Percentiles rank a stretch among this genome's conserved stretches.
These are phyloP conservation scores for Darksidea phi DNA, from an alignment of 495 filamentous ascomycete genomes.

Conservation along the genomic window DNA sequence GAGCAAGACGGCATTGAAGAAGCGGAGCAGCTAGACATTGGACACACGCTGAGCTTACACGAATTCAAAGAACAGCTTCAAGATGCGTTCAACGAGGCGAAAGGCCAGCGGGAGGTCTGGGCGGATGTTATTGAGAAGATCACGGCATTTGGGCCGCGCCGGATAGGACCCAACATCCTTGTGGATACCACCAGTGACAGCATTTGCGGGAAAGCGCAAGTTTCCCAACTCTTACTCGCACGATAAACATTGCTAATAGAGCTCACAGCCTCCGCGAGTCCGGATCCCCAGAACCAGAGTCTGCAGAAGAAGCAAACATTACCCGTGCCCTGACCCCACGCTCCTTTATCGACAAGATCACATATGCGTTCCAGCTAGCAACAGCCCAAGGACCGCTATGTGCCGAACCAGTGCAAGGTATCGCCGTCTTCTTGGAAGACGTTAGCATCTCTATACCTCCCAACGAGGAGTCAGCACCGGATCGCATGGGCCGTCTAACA, in stretches of 20 bases:
- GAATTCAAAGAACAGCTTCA: slow-evolving; percentile 75
- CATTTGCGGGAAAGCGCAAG: slow-evolving; percentile 73
- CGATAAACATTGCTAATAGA: slow-evolving; percentile 26
- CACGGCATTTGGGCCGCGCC: slow-evolving; percentile 80
- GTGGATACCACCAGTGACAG: slow-evolving; percentile 76
- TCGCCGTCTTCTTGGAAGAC: slow-evolving; percentile 88
- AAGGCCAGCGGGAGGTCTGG: slow-evolving; percentile 72
- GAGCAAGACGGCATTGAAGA: slow-evolving; percentile 43
- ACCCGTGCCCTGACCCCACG: slow-evolving; percentile 59
- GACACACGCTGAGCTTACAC: slow-evolving; percentile 59
- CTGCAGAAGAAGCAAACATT: neutral
- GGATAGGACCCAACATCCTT: slow-evolving; percentile 85
- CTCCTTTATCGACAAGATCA: slow-evolving; percentile 85
- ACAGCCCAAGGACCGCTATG: slow-evolving; percentile 87
- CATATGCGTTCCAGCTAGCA: slow-evolving; percentile 91
- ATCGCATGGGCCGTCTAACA: slow-evolving; percentile 75
- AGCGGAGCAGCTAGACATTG: slow-evolving; percentile 48
- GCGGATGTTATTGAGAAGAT: slow-evolving; percentile 74
- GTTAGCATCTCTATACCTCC: slow-evolving; percentile 56
- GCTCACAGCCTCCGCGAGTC: slow-evolving; percentile 37
- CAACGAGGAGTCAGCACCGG: slow-evolving; percentile 56
- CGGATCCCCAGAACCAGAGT: neutral
- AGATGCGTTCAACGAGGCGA: slow-evolving; percentile 62
- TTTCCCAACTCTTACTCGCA: neutral
- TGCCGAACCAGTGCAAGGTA: slow-evolving; percentile 87